Evolutionary conservation across 2,329 filamentous ascomycete genomes (phyloP), one percentile per base, ranked within the genome.

Genomic region (Ascocoryne sarcoides): DNA sequence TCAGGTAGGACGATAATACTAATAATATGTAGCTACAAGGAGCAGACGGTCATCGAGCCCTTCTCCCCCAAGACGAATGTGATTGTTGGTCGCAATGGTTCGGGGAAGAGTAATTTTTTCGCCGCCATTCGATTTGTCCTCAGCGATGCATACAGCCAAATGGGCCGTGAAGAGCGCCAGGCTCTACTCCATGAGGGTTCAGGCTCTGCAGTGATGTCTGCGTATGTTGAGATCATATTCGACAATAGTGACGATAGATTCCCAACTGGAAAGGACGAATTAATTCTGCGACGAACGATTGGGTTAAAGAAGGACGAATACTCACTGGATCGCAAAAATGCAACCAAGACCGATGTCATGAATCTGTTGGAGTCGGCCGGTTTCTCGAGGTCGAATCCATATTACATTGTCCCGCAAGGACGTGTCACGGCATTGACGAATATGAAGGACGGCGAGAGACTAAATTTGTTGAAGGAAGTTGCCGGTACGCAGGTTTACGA

Each of bases 91-190:
- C 90, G 92, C 69, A 98, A 98, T 79, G 92, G 92, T 52, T 96
- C 92, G 2, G 92, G 92, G 59, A 98, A 98, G 74, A 95, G 88
- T 64, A 98, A 98, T 68, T 98, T 98, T 76, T 98, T 98, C 66
- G 90, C 92, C 37, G 92, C 92, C 32, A 95, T 98, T 64, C 88
- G 92, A 43, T 98, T 98, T 66, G 93, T 96, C 33, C 81, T 98
- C 48, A 92, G 89, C 65, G 92, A 98, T 78, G 87, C 88, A 50
- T 98, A 98, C 65, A 93, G 85, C 32, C 85, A 93, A 62, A 86
- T 98, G 77, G 86, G 84, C 49, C 84, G 90, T 55, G 92, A 98
- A 62, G 90, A 98, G 70, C 86, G 92, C 46, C 88, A 94, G 64
- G 88, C 86, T 20, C 76, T 98, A 26, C 75, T 98, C n/a, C 92